These are phyloP conservation scores for Phyllostachys edulis DNA, from an alignment of 176 grass and related monocot genomes.

Conservation along the genomic window DNA sequence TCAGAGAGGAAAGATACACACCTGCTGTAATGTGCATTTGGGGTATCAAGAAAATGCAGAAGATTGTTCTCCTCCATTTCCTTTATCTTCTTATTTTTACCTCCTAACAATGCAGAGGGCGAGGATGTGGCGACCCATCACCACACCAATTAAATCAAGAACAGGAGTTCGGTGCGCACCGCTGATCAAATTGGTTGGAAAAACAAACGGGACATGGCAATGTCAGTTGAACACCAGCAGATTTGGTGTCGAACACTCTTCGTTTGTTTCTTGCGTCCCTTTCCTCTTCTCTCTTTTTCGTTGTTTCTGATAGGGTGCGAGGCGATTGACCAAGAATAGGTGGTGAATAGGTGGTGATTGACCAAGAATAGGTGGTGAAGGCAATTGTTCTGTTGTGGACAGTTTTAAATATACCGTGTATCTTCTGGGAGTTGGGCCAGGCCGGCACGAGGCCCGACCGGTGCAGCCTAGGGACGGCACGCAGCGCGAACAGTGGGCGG, in stretches of 20 bases:
- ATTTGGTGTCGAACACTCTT: background rate
- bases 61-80: constrained; percentile 50
- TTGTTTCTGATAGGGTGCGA: background rate
- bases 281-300: background rate
- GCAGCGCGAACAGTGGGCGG: too few relatives aligned
- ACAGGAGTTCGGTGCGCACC: background rate
- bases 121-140: constrained; percentile 32
- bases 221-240: background rate
- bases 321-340: constrained; percentile 22
- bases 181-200: constrained; percentile 2
- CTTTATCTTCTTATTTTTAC: background rate
- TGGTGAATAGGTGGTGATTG: background rate
- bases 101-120: background rate
- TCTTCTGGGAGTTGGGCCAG: too few relatives aligned
- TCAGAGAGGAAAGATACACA: background rate
- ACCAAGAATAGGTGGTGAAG: constrained; percentile 17
- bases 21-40: constrained; percentile 43
- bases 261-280: background rate
- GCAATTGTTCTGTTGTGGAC: background rate
- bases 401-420: background rate
- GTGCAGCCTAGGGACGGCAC: too few relatives aligned
- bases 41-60: constrained; percentile 53
- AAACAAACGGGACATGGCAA: background rate
- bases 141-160: background rate
- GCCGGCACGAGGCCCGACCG: too few relatives aligned